Percentiles rank a stretch among this genome's conserved stretches.
Evolutionary conservation across 805 yeast genomes (phyloP).

Genomic region (Nakazawaea wickerhamii): DNA sequence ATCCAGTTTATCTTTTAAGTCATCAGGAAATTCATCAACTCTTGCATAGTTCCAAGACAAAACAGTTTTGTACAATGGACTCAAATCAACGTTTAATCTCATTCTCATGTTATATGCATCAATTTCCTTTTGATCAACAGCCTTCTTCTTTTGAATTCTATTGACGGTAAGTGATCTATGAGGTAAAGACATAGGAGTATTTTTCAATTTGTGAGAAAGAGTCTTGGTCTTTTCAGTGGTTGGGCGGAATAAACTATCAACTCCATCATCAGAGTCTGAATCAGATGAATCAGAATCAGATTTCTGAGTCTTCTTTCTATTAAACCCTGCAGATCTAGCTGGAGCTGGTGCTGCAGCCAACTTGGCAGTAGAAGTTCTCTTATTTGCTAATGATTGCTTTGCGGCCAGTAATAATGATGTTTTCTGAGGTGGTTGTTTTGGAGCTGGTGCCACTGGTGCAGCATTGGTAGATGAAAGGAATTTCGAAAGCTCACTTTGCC

Average conservation of each 20-base stretch:
- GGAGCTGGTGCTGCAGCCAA: slow-evolving; percentile 13
- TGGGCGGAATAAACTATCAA: slow-evolving; percentile 3
- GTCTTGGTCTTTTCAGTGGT: not conserved
- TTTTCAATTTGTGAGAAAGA: slow-evolving; percentile 29
- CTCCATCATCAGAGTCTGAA: slow-evolving; percentile 18
- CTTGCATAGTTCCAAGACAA: slow-evolving; percentile 73
- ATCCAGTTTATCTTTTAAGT: slow-evolving; percentile 23
- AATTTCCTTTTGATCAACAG: slow-evolving; percentile 38
- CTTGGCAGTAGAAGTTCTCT: not conserved
- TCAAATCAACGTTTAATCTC: slow-evolving; percentile 72
- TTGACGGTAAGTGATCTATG: slow-evolving; percentile 11
- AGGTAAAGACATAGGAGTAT: slow-evolving; percentile 14
- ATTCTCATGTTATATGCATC: slow-evolving; percentile 76
- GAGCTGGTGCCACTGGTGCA: slow-evolving; percentile 9
- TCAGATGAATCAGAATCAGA: slow-evolving; percentile 24
- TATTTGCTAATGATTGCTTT: slow-evolving; percentile 8
- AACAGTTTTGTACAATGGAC: slow-evolving; percentile 64
- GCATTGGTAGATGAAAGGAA: slow-evolving; percentile 2
- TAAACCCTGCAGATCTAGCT: slow-evolving; percentile 16
- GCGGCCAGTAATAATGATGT: slow-evolving; percentile 10
- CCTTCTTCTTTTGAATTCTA: slow-evolving; percentile 21
- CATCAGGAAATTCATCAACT: slow-evolving; percentile 53
- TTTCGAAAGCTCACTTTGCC: slow-evolving; percentile 15
- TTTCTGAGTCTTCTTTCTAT: slow-evolving; percentile 16
- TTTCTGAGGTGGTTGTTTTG: slow-evolving; percentile 13